Evolutionary conservation across 352 stramenopile species (phyloP), one percentile per base, ranked within the genome.

Genomic region (Pythium scleroteichum): DNA sequence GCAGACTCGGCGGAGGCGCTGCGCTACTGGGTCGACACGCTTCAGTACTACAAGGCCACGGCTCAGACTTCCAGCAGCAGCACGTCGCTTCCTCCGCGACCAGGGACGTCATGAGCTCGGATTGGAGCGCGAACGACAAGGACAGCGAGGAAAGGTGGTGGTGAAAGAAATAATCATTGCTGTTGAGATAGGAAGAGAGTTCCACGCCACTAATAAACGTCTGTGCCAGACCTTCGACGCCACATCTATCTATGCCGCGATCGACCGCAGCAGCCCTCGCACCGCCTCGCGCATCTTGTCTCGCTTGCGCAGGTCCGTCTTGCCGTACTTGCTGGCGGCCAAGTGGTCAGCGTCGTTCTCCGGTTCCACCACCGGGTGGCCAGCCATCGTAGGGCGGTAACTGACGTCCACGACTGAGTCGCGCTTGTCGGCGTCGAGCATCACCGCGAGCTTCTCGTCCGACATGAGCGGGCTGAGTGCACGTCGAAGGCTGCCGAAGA

Each of bases 1-100:
- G 84, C 78, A 41, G 73, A 84, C 16, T 70, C 80, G 42, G 73
- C 87, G 40, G 66, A 86, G 19, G 68, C 64, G 19, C 50, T 88
- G 54, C 72, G 76, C 16, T 81, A 87, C 41, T 91, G 81, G 81
- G 79, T 91, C 17, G 76, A 88, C 45, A 88, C 77, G 19, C 57
- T 91, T 49, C 69, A 91, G 40, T 81, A 79, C 47, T 91, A 87
- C 62, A 80, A 81, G 50, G 73, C 72, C 33, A 76, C 74, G 29
- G 75, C 73, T 1, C 75, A 87, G 41, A 14, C 46, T 5, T 50
- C 53, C 4, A 52, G 12, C 2, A 33, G 29, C 14, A 13, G 16
- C 4, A 20, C 39, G 26, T 44, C 26, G 23, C 23, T n/a, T 22
- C 10, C 13, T 16, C 24, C 8, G 19, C 53, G 54, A 10, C 54